Evolutionary conservation across 2,329 filamentous ascomycete genomes (phyloP).

Genomic region (Colletotrichum sp.): DNA sequence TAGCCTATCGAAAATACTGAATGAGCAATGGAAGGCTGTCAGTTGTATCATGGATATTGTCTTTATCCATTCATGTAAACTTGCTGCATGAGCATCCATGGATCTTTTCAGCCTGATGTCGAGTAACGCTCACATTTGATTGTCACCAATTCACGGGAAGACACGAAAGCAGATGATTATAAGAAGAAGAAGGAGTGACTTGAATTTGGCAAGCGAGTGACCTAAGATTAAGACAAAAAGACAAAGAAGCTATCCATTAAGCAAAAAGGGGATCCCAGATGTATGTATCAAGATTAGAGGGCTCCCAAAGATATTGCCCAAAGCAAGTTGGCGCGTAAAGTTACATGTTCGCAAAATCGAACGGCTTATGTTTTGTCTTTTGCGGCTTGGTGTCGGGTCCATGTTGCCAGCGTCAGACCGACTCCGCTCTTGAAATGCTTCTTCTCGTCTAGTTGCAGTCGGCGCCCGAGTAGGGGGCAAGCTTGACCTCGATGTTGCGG

Average conservation of each 20-base stretch:
- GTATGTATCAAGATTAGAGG: background rate
- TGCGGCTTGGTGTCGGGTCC: background rate
- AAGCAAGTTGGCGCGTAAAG: background rate
- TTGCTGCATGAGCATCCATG: too few relatives aligned
- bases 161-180: background rate
- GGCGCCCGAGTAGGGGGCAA: background rate
- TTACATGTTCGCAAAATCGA: background rate
- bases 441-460: background rate
- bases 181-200: constrained; percentile 1
- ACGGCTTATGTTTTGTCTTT: background rate
- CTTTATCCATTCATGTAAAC: too few relatives aligned
- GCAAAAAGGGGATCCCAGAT: background rate
- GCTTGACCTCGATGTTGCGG: background rate
- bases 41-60: too few relatives aligned
- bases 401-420: background rate
- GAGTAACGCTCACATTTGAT: too few relatives aligned
- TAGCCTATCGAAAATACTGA: too few relatives aligned
- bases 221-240: background rate
- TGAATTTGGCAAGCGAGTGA: background rate
- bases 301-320: background rate
- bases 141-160: background rate
- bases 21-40: too few relatives aligned
- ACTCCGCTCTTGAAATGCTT: background rate
- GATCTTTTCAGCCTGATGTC: too few relatives aligned
- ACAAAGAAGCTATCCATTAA: background rate